These are phyloP conservation scores for Parafenestella ontariensis DNA, from an alignment of 2,329 filamentous ascomycete species.

Conservation along the genomic window DNA sequence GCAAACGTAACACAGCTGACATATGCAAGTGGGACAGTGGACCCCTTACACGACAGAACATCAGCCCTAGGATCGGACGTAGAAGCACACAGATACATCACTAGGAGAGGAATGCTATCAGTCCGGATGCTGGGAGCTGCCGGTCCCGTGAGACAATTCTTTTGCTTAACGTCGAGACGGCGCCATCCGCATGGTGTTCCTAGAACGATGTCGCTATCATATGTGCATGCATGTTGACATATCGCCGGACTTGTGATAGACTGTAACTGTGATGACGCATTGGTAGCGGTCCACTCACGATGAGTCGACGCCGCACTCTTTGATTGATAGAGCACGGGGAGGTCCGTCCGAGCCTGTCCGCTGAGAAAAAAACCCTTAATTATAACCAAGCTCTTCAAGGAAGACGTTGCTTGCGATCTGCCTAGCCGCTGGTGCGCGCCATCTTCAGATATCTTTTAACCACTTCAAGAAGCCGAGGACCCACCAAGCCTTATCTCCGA, in stretches of 20 bases:
- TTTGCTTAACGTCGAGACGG: too few species aligned
- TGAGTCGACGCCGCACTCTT: slow-evolving; percentile 9
- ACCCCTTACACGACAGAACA: background rate
- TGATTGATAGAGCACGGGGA: slow-evolving; percentile 1
- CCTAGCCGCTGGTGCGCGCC: slow-evolving; percentile 11
- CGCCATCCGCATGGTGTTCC: background rate
- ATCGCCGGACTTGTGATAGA: background rate
- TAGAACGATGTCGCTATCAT: background rate
- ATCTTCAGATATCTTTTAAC: slow-evolving; percentile 15
- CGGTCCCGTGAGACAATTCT: too few species aligned
- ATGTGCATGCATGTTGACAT: background rate
- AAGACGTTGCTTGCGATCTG: slow-evolving; percentile 2
- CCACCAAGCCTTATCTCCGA: slow-evolving; percentile 22
- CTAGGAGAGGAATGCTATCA: background rate
- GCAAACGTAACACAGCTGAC: background rate
- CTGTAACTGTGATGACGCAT: background rate
- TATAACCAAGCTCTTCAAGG: too few species aligned
- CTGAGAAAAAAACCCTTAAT: too few species aligned
- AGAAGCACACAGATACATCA: background rate
- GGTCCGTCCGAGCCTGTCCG: slow-evolving; percentile 23
- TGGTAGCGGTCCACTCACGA: background rate
- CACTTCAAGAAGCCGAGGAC: slow-evolving; percentile 11
- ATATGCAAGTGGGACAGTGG: background rate
- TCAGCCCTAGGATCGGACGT: background rate
- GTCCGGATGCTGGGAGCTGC: background rate